A percentile compares a stretch with the other conserved stretches of the same genome.
Conservation (phyloP, 2,329 filamentous ascomycete genomes). For the Verticillium zaregamsianum region DNA sequence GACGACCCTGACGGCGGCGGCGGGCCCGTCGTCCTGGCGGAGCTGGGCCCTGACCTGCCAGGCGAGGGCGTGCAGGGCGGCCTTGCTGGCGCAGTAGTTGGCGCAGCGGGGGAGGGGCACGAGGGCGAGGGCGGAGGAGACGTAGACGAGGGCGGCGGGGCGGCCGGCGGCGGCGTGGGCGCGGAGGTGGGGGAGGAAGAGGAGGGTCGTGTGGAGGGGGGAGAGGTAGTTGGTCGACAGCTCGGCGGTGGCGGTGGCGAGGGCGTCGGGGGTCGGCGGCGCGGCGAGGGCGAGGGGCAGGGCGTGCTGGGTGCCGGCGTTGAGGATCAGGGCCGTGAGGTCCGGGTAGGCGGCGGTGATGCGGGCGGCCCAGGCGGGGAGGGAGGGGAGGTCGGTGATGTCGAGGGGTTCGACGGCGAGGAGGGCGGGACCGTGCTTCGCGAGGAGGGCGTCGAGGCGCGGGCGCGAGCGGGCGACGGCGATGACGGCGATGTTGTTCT, state of each 20-base stretch:
- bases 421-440: slow-evolving; percentile 38
- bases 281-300: slow-evolving; percentile 41
- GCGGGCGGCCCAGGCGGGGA: slow-evolving; percentile 35
- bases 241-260: slow-evolving; percentile 34
- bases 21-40: slow-evolving; percentile 16
- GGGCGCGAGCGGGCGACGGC: slow-evolving; percentile 52
- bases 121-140: slow-evolving; percentile 40
- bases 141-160: slow-evolving; percentile 24
- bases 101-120: slow-evolving; percentile 40
- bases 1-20: slow-evolving; percentile 28
- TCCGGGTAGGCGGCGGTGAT: slow-evolving; percentile 36
- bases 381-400: slow-evolving; percentile 35
- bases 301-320: slow-evolving; percentile 49
- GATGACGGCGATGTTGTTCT: slow-evolving; percentile 46
- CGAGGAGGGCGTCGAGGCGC: slow-evolving; percentile 44
- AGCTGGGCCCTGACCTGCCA: slow-evolving; percentile 41
- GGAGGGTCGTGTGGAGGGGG: slow-evolving; percentile 37
- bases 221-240: slow-evolving; percentile 44
- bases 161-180: slow-evolving; percentile 7
- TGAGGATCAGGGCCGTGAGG: slow-evolving; percentile 54
- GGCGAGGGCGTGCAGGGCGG: slow-evolving; percentile 44
- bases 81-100: slow-evolving; percentile 51
- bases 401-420: slow-evolving; percentile 36
- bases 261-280: slow-evolving; percentile 15
- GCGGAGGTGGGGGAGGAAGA: slow-evolving; percentile 41